phyloP scores from a whole-genome alignment of 1,284 basidiomycete genomes.

The Ustilago shanxiensis region DNA sequence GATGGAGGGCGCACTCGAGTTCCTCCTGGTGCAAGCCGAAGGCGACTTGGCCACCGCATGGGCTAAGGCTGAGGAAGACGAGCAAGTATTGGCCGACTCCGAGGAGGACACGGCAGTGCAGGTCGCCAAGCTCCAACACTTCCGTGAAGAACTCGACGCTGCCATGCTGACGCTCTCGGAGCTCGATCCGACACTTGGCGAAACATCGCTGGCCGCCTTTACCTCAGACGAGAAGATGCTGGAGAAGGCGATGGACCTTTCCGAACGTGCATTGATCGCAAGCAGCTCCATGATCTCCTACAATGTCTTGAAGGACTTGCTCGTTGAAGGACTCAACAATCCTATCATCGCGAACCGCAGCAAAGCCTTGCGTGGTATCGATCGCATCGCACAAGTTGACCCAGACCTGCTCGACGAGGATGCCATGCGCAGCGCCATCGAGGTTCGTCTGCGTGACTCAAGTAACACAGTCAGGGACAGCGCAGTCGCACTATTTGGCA shows the following conservation, averaged over 20 bases:
- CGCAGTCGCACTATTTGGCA: conserved; percentile 93
- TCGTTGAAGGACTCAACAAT: conserved; percentile 56
- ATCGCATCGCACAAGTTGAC: conserved; percentile 55
- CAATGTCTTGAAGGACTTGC: conserved; percentile 34
- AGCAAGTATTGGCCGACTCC: conserved; percentile 13
- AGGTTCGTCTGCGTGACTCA: conserved; percentile 86
- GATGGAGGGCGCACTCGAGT: conserved; percentile 48
- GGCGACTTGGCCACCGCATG: conserved; percentile 54
- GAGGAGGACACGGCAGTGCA: conserved; percentile 13
- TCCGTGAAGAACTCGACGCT: conserved; percentile 38
- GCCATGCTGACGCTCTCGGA: conserved; percentile 41
- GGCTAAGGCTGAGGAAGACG: conserved; percentile 30
- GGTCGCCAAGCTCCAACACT: conserved; percentile 34
- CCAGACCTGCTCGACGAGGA: conserved; percentile 49
- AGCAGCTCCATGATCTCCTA: conserved; percentile 56
- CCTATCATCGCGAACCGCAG: conserved; percentile 59
- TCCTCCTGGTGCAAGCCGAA: conserved; percentile 55
- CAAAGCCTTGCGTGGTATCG: conserved; percentile 62
- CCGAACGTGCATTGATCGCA: conserved; percentile 44
- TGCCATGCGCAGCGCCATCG: conserved; percentile 75
- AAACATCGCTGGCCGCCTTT: conserved; percentile 17
- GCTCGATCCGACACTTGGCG: conserved; percentile 22
- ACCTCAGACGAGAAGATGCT: conserved; percentile 31
- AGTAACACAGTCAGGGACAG: conserved; percentile 95
- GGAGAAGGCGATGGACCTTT: conserved; percentile 30